Percentiles rank a stretch among this genome's conserved stretches.
phyloP scores from a whole-genome alignment of 169 alveolate genomes.

The Plasmodium gallinaceum region DNA sequence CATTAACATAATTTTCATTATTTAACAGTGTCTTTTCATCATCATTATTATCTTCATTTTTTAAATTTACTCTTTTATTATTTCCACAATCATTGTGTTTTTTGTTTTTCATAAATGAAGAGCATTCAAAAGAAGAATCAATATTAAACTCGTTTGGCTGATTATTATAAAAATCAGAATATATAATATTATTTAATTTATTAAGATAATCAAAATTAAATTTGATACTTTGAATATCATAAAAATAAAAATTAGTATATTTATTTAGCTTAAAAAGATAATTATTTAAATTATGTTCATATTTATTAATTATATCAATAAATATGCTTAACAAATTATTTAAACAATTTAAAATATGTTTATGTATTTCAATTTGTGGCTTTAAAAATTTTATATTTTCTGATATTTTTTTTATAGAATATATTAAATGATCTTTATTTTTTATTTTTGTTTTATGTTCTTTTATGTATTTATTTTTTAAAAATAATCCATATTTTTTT shows the following conservation, averaged over 20 bases:
- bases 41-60: background rate
- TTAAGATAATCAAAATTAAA: slow-evolving; percentile 31
- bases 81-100: background rate
- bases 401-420: slow-evolving; percentile 37
- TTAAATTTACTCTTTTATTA: too few species aligned
- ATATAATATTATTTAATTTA: slow-evolving; percentile 37
- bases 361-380: slow-evolving; percentile 39
- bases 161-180: slow-evolving; percentile 11
- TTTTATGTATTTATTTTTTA: slow-evolving; percentile 9
- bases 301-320: slow-evolving; percentile 58
- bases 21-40: background rate
- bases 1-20: background rate
- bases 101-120: background rate
- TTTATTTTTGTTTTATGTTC: slow-evolving; percentile 29
- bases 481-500: slow-evolving; percentile 17
- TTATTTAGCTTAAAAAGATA: slow-evolving; percentile 37
- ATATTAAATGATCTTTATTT: slow-evolving; percentile 54
- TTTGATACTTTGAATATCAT: slow-evolving; percentile 39
- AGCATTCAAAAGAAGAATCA: background rate
- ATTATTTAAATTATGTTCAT: slow-evolving; percentile 63
- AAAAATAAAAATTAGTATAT: slow-evolving; percentile 59
- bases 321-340: slow-evolving; percentile 35
- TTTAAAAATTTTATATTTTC: slow-evolving; percentile 38
- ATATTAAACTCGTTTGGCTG: background rate
- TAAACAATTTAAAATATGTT: slow-evolving; percentile 21